Percentiles rank a stretch among this genome's conserved stretches.
Evolutionary conservation across 73 alveolate genomes (phyloP).

Genomic region (Diophrys appendiculata): DNA sequence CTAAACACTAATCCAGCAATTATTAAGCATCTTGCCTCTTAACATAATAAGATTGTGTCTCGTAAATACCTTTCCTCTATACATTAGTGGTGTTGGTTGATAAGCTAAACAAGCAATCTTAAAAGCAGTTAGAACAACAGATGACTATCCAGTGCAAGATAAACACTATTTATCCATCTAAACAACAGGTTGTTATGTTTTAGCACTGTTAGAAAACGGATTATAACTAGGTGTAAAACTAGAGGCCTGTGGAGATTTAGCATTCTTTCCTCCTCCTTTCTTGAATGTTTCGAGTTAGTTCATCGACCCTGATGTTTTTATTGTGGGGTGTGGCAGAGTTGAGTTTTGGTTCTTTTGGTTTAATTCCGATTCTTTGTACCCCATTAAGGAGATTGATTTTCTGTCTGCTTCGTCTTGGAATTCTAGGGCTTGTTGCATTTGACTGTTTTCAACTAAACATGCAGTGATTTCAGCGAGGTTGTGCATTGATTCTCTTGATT

Average conservation of each 20-base stretch:
- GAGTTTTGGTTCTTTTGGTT: too few species aligned
- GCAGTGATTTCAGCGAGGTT: conserved; percentile 30
- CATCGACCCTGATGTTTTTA: background rate
- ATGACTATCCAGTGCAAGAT: conserved; percentile 39
- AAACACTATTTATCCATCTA: conserved; percentile 45
- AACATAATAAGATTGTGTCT: conserved; percentile 24
- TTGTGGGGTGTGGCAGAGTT: background rate
- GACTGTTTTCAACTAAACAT: conserved; percentile 15
- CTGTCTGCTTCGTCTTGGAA: conserved; percentile 54
- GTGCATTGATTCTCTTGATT: background rate
- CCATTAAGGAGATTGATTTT: conserved; percentile 34
- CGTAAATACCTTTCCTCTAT: conserved; percentile 9
- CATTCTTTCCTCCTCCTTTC: conserved; percentile 2
- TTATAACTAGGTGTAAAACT: background rate
- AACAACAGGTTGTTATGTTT: conserved; percentile 8
- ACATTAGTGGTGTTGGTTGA: conserved; percentile 34
- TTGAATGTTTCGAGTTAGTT: background rate
- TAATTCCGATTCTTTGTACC: conserved; percentile 16
- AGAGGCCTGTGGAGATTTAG: conserved; percentile 5
- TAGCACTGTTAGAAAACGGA: conserved; percentile 11
- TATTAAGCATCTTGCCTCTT: conserved; percentile 24
- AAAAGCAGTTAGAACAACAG: conserved; percentile 46
- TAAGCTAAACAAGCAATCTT: conserved; percentile 54
- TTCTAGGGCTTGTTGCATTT: conserved; percentile 7
- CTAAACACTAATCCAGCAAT: background rate